These are phyloP conservation scores for Calonectria pseudoturangicola DNA, from an alignment of 2,329 filamentous ascomycete species.

Conservation along the genomic window DNA sequence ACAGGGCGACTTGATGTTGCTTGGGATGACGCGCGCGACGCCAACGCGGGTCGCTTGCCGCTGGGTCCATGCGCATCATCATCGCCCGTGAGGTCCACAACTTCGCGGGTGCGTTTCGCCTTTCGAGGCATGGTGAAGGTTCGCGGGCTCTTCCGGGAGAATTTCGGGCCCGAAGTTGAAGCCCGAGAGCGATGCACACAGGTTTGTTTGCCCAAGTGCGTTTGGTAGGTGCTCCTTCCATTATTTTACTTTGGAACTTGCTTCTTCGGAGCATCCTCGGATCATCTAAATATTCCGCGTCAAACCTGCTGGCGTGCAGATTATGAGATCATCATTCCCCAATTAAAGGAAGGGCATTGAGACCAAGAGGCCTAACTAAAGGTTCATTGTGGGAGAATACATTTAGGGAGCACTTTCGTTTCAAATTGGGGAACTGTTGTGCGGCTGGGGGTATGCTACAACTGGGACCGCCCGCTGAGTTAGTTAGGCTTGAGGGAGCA, in stretches of 20 bases:
- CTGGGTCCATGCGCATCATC: constrained; percentile 54
- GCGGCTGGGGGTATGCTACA: no score
- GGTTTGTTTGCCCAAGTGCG: not conserved
- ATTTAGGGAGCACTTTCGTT: no score
- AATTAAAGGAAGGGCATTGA: no score
- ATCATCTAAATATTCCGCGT: constrained; percentile 26
- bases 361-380: not conserved
- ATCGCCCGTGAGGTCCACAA: constrained; percentile 64
- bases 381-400: no score
- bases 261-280: constrained; percentile 24
- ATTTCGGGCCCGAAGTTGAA: not conserved
- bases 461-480: no score
- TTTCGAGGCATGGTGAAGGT: constrained; percentile 45
- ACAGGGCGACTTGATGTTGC: constrained; percentile 31
- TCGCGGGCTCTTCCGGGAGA: not conserved
- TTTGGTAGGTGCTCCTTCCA: not conserved
- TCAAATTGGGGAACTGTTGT: no score
- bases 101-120: constrained; percentile 61
- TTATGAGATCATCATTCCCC: no score
- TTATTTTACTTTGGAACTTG: constrained; percentile 11
- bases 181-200: not conserved
- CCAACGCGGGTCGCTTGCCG: constrained; percentile 54
- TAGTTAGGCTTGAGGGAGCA: no score
- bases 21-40: constrained; percentile 28
- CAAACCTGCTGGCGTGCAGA: not conserved